These are phyloP conservation scores for Fusarium heterosporum DNA, from an alignment of 2,329 filamentous ascomycete genomes.

Conservation along the genomic window DNA sequence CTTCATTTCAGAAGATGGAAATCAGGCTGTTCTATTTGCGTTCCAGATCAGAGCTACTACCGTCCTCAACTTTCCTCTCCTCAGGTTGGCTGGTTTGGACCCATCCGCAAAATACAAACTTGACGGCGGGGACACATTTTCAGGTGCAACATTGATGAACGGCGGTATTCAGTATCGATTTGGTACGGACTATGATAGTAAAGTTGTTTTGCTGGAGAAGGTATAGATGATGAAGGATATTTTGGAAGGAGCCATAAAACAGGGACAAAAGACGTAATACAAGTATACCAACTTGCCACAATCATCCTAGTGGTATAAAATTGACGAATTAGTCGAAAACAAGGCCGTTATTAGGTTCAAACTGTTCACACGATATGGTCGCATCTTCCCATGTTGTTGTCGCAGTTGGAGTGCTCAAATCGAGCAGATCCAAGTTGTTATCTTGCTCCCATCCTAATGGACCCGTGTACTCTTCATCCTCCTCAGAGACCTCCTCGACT, in stretches of 20 bases:
- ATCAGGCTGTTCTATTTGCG: constrained; percentile 66
- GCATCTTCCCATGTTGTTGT: constrained; percentile 20
- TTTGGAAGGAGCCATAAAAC: background rate
- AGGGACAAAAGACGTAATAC: background rate
- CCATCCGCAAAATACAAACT: constrained; percentile 64
- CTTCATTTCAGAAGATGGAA: constrained; percentile 65
- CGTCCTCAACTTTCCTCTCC: constrained; percentile 65
- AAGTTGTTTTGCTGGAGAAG: constrained; percentile 65
- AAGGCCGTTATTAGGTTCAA: constrained; percentile 2
- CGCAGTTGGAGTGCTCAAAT: constrained; percentile 23
- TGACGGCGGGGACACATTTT: constrained; percentile 63
- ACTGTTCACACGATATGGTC: background rate
- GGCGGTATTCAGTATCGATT: constrained; percentile 67
- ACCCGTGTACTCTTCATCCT: constrained; percentile 7
- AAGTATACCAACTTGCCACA: too few species aligned
- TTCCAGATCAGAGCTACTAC: constrained; percentile 66
- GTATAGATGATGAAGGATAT: background rate
- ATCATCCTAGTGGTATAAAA: background rate
- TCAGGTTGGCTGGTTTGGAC: constrained; percentile 69
- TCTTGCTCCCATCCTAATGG: constrained; percentile 8
- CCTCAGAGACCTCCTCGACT: constrained; percentile 28
- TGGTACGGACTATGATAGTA: constrained; percentile 66
- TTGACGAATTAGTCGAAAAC: constrained; percentile 4
- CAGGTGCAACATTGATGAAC: constrained; percentile 72
- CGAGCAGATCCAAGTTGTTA: constrained; percentile 20